phyloP scores from a whole-genome alignment of 2,329 filamentous ascomycete species.

The Fusarium temperatum region DNA sequence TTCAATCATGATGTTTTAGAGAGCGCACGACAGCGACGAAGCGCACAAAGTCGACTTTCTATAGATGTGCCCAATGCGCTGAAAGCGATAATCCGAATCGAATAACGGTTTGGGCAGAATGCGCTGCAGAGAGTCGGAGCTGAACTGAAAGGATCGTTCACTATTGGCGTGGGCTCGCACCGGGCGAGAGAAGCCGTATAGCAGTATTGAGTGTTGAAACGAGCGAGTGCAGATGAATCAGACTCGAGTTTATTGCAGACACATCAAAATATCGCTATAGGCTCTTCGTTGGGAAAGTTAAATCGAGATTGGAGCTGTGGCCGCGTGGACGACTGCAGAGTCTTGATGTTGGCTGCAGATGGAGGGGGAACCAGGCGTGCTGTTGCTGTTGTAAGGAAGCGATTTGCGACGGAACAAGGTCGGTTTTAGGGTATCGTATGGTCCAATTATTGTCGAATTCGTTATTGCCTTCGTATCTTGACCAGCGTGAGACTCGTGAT shows the following conservation, averaged over 20 bases:
- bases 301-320: constrained; percentile 1
- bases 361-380: not conserved
- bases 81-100: not conserved
- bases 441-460: constrained; percentile 23
- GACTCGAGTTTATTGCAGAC: constrained; percentile 28
- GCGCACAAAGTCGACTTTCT: constrained; percentile 12
- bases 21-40: constrained; percentile 31
- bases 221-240: not conserved
- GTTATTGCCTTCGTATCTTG: constrained; percentile 17
- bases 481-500: constrained; percentile 32
- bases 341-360: constrained; percentile 2
- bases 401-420: constrained; percentile 28
- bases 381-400: not conserved
- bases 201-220: constrained; percentile 27
- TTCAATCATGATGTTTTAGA: constrained; percentile 46
- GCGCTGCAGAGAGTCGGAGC: constrained; percentile 16
- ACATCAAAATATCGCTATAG: constrained; percentile 31
- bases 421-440: constrained; percentile 21
- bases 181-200: constrained; percentile 34
- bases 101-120: not conserved
- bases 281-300: not conserved
- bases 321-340: constrained; percentile 11
- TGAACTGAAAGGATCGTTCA: constrained; percentile 10
- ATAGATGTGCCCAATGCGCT: constrained; percentile 17
- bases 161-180: constrained; percentile 37